phyloP scores from a whole-genome alignment of 2,329 filamentous ascomycete species.

The Xylariales sp. region DNA sequence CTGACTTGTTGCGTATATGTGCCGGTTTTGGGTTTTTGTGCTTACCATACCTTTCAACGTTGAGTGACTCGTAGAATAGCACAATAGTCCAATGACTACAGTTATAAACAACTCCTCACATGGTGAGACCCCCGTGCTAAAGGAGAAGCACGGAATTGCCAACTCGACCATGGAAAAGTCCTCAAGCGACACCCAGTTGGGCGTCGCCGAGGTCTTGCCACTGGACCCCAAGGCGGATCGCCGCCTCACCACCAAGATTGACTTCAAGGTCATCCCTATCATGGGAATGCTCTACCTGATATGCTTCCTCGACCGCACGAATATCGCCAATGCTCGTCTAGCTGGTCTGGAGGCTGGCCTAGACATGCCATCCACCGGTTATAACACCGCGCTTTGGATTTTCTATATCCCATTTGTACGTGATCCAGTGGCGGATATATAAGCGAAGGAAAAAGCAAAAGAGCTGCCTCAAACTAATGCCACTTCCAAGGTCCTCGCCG shows the following conservation, averaged over 20 bases:
- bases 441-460: not conserved
- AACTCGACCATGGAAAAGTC: not conserved
- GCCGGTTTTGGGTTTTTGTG: too few relatives aligned
- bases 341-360: constrained; percentile 6
- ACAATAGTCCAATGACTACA: too few relatives aligned
- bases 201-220: not conserved
- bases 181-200: not conserved
- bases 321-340: constrained; percentile 5
- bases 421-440: too few relatives aligned
- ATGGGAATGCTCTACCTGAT: constrained; percentile 5
- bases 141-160: not conserved
- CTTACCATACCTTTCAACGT: too few relatives aligned
- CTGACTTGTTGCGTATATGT: too few relatives aligned
- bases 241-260: constrained; percentile 3
- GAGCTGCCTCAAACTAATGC: not conserved
- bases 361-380: constrained; percentile 28
- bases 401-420: constrained; percentile 19
- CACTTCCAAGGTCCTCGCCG: not conserved
- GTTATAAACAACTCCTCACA: too few relatives aligned
- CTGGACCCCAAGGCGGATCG: constrained; percentile 4
- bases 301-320: constrained; percentile 4
- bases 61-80: too few relatives aligned
- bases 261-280: constrained; percentile 4
- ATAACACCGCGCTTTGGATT: constrained; percentile 20
- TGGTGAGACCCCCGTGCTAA: too few relatives aligned